phyloP scores from a whole-genome alignment of 495 filamentous ascomycete genomes.

The Choiromyces venosus region DNA sequence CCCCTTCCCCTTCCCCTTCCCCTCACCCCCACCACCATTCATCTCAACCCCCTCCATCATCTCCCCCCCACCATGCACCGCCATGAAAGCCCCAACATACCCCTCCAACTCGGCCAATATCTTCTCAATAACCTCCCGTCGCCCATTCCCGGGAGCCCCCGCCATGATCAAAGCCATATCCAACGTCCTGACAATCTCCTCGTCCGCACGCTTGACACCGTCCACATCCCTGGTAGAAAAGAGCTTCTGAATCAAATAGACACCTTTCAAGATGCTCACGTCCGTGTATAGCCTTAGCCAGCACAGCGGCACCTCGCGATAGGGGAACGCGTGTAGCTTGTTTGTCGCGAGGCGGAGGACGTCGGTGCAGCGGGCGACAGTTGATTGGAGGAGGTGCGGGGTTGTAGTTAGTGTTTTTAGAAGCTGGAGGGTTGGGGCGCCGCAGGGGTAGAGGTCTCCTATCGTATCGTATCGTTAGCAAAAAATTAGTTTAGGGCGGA shows the following conservation, averaged over 20 bases:
- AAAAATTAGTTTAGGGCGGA: neutral
- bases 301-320: conserved; percentile 63
- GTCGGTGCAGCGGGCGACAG: conserved; percentile 24
- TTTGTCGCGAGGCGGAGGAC: conserved; percentile 45
- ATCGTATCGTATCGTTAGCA: too few species aligned
- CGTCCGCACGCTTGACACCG: conserved; percentile 9
- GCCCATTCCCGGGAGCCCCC: conserved; percentile 54
- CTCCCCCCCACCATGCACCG: conserved; percentile 11
- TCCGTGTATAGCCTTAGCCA: conserved; percentile 78
- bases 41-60: conserved; percentile 49
- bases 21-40: conserved; percentile 71
- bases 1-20: conserved; percentile 47
- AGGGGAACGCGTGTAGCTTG: conserved; percentile 70
- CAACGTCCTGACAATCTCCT: conserved; percentile 56
- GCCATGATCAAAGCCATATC: conserved; percentile 80
- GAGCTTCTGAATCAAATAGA: conserved; percentile 41
- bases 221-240: neutral
- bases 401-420: neutral
- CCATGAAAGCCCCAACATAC: conserved; percentile 7
- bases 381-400: conserved; percentile 4
- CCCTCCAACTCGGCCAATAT: conserved; percentile 44
- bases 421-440: neutral
- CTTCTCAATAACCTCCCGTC: conserved; percentile 55
- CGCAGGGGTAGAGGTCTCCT: conserved; percentile 3
- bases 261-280: conserved; percentile 61